Conservation (phyloP, 257 asterid species). For the Fraxinus quadrangulata region DNA sequence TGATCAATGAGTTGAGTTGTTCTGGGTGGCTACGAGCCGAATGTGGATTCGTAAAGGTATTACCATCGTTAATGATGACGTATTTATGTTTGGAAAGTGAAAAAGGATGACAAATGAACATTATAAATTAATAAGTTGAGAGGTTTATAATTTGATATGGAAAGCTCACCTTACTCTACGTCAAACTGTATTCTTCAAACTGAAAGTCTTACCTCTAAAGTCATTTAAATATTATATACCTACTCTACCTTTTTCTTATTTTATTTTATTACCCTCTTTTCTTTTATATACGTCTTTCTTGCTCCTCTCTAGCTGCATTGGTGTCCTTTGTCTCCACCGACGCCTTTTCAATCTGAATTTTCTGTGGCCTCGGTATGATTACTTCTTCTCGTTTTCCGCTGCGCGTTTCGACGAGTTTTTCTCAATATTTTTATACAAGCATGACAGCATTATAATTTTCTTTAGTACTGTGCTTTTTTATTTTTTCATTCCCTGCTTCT, state of each 20-base stretch:
- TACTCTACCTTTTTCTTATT: neutral
- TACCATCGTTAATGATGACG: too few relatives aligned
- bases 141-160: slow-evolving; percentile 21
- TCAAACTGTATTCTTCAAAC: slow-evolving; percentile 16
- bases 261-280: neutral
- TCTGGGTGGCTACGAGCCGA: too few relatives aligned
- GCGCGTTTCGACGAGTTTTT: neutral
- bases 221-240: neutral
- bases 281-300: neutral
- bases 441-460: neutral
- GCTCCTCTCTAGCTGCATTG: neutral
- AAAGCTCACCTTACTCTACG: slow-evolving; percentile 28
- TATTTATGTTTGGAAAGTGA: too few relatives aligned
- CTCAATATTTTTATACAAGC: neutral
- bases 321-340: neutral
- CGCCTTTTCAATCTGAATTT: neutral
- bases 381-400: neutral
- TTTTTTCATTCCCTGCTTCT: neutral
- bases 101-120: too few relatives aligned
- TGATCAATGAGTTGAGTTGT: too few relatives aligned
- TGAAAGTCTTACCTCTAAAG: neutral
- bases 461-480: neutral
- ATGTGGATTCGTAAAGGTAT: too few relatives aligned
- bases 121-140: slow-evolving; percentile 24
- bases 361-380: neutral